Conservation (phyloP, 345 rosid species). For the Eucalyptus pauciflora region DNA sequence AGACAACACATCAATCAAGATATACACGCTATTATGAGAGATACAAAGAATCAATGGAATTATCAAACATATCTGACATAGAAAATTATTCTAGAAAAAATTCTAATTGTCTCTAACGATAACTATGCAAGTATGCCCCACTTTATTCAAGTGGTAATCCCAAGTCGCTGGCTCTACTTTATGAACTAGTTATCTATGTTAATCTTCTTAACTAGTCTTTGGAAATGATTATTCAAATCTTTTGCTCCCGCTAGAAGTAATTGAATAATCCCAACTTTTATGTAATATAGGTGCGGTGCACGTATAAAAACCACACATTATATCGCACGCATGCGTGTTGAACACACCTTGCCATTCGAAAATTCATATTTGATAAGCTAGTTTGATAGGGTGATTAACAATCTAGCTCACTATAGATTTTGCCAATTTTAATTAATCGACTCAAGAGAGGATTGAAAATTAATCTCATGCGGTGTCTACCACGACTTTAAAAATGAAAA, state of each 20-base stretch:
- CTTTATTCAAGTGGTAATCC: neutral
- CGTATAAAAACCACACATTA: neutral
- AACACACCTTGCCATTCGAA: rapidly evolving
- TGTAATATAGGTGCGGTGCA: neutral
- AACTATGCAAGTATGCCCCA: neutral
- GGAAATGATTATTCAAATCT: neutral
- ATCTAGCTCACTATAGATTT: neutral
- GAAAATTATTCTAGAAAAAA: too few species aligned
- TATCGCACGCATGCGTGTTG: rapidly evolving
- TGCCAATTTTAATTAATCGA: neutral
- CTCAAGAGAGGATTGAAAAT: neutral
- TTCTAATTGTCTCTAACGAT: too few species aligned
- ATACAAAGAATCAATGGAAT: rapidly evolving
- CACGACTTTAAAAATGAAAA: neutral
- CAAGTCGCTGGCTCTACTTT: neutral
- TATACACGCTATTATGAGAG: rapidly evolving
- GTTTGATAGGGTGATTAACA: neutral
- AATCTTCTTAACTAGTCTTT: neutral
- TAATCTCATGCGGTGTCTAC: neutral
- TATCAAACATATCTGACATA: rapidly evolving
- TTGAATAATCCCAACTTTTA: neutral
- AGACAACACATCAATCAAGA: too few species aligned
- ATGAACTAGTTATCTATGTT: neutral
- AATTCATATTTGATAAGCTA: neutral
- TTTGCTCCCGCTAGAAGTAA: neutral